phyloP scores from a whole-genome alignment of 1,284 basidiomycete species.

The Puccinia triticina region DNA sequence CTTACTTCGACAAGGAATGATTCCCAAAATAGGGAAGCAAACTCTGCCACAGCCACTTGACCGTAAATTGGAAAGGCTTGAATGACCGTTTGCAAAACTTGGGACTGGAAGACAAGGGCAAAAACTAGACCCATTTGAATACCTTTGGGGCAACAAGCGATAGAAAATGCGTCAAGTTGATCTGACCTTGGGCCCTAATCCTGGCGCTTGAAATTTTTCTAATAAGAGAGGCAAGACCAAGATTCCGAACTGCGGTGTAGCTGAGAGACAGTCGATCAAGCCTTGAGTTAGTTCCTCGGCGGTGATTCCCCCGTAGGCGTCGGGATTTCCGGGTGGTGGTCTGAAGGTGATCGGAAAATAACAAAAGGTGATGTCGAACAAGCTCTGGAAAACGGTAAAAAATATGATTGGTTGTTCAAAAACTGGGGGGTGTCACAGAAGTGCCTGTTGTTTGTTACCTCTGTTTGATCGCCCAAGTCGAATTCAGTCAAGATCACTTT shows the following conservation, averaged over 20 bases:
- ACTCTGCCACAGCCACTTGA: slow-evolving; percentile 66
- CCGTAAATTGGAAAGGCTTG: slow-evolving; percentile 78
- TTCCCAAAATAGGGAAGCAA: slow-evolving; percentile 80
- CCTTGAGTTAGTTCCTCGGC: slow-evolving; percentile 79
- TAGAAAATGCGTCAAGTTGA: not conserved
- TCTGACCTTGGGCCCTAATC: slow-evolving; percentile 71
- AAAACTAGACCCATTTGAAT: not conserved
- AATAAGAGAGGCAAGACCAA: slow-evolving; percentile 84
- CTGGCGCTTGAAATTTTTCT: slow-evolving; percentile 85
- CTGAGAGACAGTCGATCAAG: slow-evolving; percentile 72
- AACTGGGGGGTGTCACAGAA: not conserved
- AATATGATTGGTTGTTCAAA: not conserved
- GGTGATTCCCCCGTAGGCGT: slow-evolving; percentile 75
- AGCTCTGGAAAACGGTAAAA: slow-evolving; percentile 65
- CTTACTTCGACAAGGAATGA: slow-evolving; percentile 80
- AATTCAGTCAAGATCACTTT: slow-evolving; percentile 85
- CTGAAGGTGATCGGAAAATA: slow-evolving; percentile 99
- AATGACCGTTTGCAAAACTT: slow-evolving; percentile 30
- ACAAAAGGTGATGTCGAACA: slow-evolving; percentile 96
- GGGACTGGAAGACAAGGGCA: slow-evolving; percentile 9
- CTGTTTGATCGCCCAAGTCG: slow-evolving; percentile 68
- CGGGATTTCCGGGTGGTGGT: slow-evolving; percentile 86
- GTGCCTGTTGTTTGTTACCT: slow-evolving; percentile 17
- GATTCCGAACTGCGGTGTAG: slow-evolving; percentile 79
- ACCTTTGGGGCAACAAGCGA: not conserved